phyloP scores from a whole-genome alignment of 176 grass and related monocot genomes.

The Zizania latifolia region DNA sequence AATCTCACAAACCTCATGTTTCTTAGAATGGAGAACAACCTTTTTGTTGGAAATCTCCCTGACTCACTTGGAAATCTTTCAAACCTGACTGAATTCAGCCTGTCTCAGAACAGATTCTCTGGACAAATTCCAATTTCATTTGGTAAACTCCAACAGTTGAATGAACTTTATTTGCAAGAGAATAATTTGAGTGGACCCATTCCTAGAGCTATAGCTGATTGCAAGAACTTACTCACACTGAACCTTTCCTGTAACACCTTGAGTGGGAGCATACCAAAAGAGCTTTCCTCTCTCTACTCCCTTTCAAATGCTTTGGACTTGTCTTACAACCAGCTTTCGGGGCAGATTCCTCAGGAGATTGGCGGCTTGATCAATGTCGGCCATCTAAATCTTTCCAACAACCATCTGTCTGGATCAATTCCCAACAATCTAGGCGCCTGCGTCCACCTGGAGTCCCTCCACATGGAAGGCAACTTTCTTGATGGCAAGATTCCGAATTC shows the following conservation, averaged over 20 bases:
- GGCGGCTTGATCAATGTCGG: conserved; percentile 25
- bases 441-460: not conserved
- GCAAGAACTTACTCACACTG: not conserved
- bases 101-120: conserved; percentile 18
- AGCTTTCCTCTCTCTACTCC: conserved; percentile 5
- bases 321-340: conserved; percentile 15
- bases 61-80: not conserved
- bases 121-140: conserved; percentile 31
- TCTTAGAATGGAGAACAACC: conserved; percentile 11
- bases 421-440: conserved; percentile 22
- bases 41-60: conserved; percentile 17
- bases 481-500: conserved; percentile 15
- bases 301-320: conserved; percentile 11
- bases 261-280: conserved; percentile 17
- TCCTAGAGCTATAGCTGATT: conserved; percentile 4
- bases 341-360: conserved; percentile 12
- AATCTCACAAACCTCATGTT: conserved; percentile 12
- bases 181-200: conserved; percentile 17
- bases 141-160: conserved; percentile 27
- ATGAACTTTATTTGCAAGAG: not conserved
- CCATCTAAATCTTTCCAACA: not conserved
- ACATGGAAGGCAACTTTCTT: conserved; percentile 4
- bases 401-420: conserved; percentile 18
- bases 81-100: not conserved
- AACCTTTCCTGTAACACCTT: conserved; percentile 23